Conservation (phyloP, 148 eudicot genomes). For the Amaranthus cruentus region DNA sequence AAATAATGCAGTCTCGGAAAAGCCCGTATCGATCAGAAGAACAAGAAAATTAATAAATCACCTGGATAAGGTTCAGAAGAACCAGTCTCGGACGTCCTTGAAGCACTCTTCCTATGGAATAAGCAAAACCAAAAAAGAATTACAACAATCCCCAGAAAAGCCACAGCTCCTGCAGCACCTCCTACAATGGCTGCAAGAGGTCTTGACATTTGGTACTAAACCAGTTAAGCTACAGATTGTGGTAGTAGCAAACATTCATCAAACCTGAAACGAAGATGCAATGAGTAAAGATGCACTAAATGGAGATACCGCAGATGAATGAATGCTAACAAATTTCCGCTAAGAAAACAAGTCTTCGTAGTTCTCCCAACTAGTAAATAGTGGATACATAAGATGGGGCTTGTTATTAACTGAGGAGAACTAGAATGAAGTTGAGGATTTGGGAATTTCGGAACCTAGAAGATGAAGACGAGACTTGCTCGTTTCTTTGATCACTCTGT, state of each 20-base stretch:
- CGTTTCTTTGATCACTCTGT: too few relatives aligned
- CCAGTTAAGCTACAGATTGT: constrained; percentile 40
- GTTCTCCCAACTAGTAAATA: too few relatives aligned
- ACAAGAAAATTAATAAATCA: constrained; percentile 6
- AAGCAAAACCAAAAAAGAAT: constrained; percentile 61
- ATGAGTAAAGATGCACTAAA: background rate
- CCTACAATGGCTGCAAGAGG: constrained; percentile 87
- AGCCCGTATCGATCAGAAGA: too few relatives aligned
- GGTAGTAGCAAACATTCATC: constrained; percentile 33
- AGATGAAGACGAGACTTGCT: too few relatives aligned
- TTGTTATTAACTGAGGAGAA: too few relatives aligned
- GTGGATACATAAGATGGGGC: too few relatives aligned
- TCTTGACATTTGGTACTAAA: constrained; percentile 73
- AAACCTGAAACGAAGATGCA: constrained; percentile 32
- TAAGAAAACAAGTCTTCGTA: background rate
- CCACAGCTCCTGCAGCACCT: constrained; percentile 99
- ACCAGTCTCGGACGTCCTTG: constrained; percentile 84
- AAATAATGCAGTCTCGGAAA: background rate
- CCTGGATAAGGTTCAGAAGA: constrained; percentile 89
- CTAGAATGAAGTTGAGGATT: too few relatives aligned
- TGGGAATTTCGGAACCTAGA: too few relatives aligned
- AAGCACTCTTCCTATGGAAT: constrained; percentile 40
- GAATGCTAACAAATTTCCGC: background rate
- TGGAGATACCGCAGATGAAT: background rate
- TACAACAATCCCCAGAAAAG: constrained; percentile 51